Conservation (phyloP, 345 rosid species). For the Boechera stricta region DNA sequence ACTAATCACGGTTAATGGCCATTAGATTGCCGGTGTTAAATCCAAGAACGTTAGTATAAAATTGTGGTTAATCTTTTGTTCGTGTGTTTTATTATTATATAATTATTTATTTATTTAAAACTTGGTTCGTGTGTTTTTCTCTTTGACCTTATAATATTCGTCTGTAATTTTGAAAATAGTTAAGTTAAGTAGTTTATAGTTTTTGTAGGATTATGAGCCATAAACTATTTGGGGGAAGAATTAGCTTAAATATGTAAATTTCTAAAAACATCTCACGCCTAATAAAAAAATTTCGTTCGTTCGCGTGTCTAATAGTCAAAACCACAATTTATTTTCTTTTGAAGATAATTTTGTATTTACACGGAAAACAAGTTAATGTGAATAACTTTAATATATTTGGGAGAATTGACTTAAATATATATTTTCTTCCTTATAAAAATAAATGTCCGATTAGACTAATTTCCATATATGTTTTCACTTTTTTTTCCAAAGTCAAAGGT, state of each 20-base stretch:
- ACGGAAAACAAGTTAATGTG: not conserved
- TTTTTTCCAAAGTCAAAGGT: not conserved
- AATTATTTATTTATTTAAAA: too few species aligned
- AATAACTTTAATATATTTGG: not conserved
- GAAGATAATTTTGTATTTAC: not conserved
- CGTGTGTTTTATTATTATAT: too few species aligned
- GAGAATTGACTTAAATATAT: too few species aligned
- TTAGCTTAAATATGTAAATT: not conserved
- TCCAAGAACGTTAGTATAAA: too few species aligned
- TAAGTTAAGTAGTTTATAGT: not conserved
- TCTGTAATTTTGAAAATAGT: not conserved
- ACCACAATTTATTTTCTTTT: not conserved
- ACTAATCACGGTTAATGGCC: not conserved
- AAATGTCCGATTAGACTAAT: not conserved
- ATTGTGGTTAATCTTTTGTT: not conserved
- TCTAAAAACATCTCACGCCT: not conserved
- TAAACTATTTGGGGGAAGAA: not conserved
- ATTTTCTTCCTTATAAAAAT: not conserved
- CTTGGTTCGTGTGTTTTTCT: not conserved
- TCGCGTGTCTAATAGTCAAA: not conserved
- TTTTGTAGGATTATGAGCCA: not conserved
- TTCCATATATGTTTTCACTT: not conserved
- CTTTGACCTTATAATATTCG: not conserved
- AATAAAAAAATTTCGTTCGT: not conserved
- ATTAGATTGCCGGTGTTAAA: not conserved